Conservation (phyloP, 352 stramenopile genomes). For the Phytophthora rubi region DNA sequence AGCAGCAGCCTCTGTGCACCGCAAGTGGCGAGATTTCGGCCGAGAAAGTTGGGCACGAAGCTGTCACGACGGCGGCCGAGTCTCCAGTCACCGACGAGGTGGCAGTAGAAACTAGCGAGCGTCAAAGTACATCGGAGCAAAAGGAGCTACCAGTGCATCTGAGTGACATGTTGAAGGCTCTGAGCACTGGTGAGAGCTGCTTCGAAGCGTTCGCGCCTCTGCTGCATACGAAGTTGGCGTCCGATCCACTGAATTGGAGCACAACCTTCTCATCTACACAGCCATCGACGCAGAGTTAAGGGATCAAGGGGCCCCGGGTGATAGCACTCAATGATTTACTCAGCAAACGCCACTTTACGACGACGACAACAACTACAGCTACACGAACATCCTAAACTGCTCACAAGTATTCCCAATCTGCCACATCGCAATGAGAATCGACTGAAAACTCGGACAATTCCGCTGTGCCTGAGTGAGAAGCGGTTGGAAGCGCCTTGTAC, state of each 20-base stretch:
- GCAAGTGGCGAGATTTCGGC: neutral
- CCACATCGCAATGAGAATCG: neutral
- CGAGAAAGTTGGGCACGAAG: slow-evolving; percentile 6
- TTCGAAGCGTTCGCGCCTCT: slow-evolving; percentile 44
- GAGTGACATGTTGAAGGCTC: slow-evolving; percentile 26
- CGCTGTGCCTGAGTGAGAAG: neutral
- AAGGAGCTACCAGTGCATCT: slow-evolving; percentile 4
- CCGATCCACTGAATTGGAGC: slow-evolving; percentile 29
- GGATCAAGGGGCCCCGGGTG: too few species aligned
- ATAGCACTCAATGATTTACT: too few species aligned
- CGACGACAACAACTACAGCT: neutral
- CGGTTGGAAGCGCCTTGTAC: neutral
- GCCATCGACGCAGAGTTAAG: neutral
- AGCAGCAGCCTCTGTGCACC: slow-evolving; percentile 18
- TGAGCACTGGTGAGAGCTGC: slow-evolving; percentile 35
- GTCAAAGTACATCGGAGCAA: slow-evolving; percentile 10
- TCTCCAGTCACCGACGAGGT: neutral
- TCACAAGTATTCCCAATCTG: neutral
- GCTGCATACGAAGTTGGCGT: slow-evolving; percentile 33
- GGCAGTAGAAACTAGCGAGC: neutral
- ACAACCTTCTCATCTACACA: slow-evolving; percentile 10
- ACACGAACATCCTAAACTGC: neutral
- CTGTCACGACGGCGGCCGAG: neutral
- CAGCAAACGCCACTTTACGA: neutral
- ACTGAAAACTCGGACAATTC: neutral